phyloP scores from a whole-genome alignment of 116 monocot genomes.

The Iris pallida region DNA sequence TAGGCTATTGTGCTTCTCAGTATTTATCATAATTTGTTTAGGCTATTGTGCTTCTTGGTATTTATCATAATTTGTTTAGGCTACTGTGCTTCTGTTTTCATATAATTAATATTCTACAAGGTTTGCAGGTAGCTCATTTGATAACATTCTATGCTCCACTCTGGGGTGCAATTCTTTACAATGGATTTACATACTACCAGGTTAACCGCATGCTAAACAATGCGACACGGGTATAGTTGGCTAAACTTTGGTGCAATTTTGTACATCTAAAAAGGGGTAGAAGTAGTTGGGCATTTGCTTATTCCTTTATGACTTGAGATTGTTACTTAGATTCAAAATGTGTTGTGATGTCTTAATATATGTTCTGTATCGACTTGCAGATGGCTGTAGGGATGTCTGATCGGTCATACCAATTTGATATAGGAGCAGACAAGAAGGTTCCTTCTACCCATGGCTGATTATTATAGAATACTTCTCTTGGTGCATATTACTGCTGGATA shows the following conservation, averaged over 20 bases:
- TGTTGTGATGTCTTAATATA: conserved; percentile 1
- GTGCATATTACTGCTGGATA: neutral
- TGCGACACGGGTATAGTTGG: conserved; percentile 65
- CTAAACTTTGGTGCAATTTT: conserved; percentile 1
- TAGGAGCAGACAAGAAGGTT: conserved; percentile 76
- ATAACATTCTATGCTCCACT: conserved; percentile 91
- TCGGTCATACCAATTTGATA: conserved; percentile 59
- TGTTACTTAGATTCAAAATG: conserved; percentile 1
- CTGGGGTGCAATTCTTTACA: conserved; percentile 98
- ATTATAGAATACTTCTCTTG: neutral
- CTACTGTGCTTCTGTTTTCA: no score
- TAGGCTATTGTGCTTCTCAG: no score
- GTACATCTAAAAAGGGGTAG: neutral
- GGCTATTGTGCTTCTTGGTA: no score
- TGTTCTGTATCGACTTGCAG: conserved; percentile 33
- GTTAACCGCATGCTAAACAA: conserved; percentile 91
- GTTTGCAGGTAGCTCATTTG: conserved; percentile 72
- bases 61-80: no score
- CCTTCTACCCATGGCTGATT: neutral
- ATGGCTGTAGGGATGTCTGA: conserved; percentile 92
- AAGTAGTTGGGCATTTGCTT: neutral
- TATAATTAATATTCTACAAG: no score
- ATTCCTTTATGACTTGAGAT: neutral
- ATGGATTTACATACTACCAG: conserved; percentile 92
- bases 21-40: no score